A percentile compares a stretch with the other conserved stretches of the same genome.
phyloP scores from a whole-genome alignment of 2,329 filamentous ascomycete genomes.

The Nemania sp. region DNA sequence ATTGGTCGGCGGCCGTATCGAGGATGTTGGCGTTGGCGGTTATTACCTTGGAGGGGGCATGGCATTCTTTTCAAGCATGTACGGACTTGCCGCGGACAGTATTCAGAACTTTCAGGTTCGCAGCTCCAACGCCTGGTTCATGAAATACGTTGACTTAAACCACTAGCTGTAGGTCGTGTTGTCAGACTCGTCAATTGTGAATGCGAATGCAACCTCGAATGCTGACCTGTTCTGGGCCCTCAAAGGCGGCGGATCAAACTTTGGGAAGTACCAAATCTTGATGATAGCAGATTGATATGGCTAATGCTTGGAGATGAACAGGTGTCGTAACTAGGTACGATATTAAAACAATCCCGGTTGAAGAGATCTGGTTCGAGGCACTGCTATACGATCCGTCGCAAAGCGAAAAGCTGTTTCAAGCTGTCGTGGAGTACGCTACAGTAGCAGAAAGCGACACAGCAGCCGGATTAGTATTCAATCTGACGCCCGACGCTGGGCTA shows the following conservation, averaged over 20 bases:
- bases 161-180: not conserved
- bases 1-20: constrained; percentile 1
- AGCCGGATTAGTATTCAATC: not conserved
- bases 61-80: constrained; percentile 4
- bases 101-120: constrained; percentile 5
- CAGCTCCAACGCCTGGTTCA: no score
- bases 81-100: constrained; percentile 3
- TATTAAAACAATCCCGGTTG: not conserved
- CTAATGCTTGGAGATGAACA: no score
- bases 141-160: not conserved
- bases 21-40: constrained; percentile 5
- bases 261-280: not conserved
- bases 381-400: constrained; percentile 3
- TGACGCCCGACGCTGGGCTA: not conserved
- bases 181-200: constrained; percentile 8
- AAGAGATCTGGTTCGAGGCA: constrained; percentile 4
- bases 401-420: not conserved
- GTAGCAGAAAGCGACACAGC: not conserved
- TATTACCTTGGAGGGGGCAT: constrained; percentile 13
- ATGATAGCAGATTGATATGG: no score
- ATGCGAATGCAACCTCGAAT: not conserved
- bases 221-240: constrained; percentile 1
- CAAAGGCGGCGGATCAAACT: constrained; percentile 3
- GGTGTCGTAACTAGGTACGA: constrained; percentile 9
- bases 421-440: constrained; percentile 2